Evolutionary conservation across 225 moss, liverwort and hornwort species (phyloP), one percentile per base, ranked within the genome.

Genomic region (Asterella californica): DNA sequence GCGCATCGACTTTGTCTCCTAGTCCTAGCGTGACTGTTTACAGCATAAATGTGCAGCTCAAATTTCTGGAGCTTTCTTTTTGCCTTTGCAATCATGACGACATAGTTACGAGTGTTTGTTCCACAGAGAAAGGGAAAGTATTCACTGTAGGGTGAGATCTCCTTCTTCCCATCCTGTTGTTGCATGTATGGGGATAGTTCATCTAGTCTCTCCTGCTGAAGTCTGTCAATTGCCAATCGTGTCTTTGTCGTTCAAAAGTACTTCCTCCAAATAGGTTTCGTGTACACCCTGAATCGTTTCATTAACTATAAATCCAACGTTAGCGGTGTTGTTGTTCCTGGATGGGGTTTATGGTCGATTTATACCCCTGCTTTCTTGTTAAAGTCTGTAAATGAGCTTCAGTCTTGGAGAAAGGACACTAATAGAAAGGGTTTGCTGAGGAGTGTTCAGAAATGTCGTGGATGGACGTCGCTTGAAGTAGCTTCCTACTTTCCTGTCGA

Each of bases 71-170:
- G 81, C 79, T 91, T 47, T 87, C 65, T n/a, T 93, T 86, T 32
- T 90, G 87, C 67, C 81, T 90, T 1, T 86, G 88, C 79, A 87
- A 88, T 60, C 93, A 93, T 63, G 87, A 93, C 27, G 93, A 93
- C 70, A 78, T 80, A 3, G 77, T 93, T 37, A 72, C 84, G 52
- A 87, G 89, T 47, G 83, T 93, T 52, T 88, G 90, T 54, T 93
- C 91, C 62, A 85, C 93, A 4, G 87, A 84, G 53, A 91, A 90
- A 70, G 93, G 93, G 69, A 91, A 90, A 79, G 88, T 93, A 45
- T 93, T 91, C 61, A 90, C 87, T 32, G 90, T 90, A 37, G 90
- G 93, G 93, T 93, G 80, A 80, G 85, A 18, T 65, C 25, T 38
- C 49, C 53, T 9, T 55, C 21, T 60, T 63, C n/a, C n/a, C n/a